These are phyloP conservation scores for Elsinoe necatrix DNA, from an alignment of 2,329 filamentous ascomycete species.

Conservation along the genomic window DNA sequence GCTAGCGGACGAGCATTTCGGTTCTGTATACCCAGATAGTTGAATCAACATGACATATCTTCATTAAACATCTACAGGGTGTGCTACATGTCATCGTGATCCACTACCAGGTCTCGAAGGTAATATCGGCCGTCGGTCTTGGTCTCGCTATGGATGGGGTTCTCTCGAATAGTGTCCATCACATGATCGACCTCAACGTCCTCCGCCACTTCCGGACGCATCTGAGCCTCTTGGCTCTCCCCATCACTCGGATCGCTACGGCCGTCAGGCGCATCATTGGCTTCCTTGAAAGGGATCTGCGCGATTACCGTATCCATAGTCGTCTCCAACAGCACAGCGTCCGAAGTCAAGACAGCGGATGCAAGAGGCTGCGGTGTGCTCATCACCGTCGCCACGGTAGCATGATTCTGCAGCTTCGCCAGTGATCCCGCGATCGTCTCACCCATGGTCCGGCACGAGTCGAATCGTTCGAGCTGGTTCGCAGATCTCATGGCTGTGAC, in stretches of 20 bases:
- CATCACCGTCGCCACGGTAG: not conserved
- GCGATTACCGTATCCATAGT: no score
- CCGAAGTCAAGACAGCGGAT: not conserved
- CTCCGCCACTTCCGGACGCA: no score
- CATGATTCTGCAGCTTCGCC: not conserved
- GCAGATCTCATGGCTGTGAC: not conserved
- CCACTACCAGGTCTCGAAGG: not conserved
- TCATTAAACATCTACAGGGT: conserved; percentile 1
- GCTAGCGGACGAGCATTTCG: not conserved
- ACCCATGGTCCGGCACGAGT: conserved; percentile 8
- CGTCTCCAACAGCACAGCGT: not conserved
- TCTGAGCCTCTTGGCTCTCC: no score
- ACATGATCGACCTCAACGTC: not conserved
- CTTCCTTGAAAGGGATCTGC: no score
- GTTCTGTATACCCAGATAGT: not conserved
- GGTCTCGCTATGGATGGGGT: not conserved
- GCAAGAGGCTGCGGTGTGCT: no score
- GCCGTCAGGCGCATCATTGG: no score
- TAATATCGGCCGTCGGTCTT: not conserved
- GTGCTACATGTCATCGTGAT: not conserved
- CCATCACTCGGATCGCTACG: no score
- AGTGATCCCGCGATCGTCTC: not conserved
- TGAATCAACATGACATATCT: not conserved
- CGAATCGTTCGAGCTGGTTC: not conserved
- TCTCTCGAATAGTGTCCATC: not conserved